A percentile compares a stretch with the other conserved stretches of the same genome.
These are phyloP conservation scores for Saccharomycopsis malanga DNA, from an alignment of 805 yeast genomes.

Conservation along the genomic window DNA sequence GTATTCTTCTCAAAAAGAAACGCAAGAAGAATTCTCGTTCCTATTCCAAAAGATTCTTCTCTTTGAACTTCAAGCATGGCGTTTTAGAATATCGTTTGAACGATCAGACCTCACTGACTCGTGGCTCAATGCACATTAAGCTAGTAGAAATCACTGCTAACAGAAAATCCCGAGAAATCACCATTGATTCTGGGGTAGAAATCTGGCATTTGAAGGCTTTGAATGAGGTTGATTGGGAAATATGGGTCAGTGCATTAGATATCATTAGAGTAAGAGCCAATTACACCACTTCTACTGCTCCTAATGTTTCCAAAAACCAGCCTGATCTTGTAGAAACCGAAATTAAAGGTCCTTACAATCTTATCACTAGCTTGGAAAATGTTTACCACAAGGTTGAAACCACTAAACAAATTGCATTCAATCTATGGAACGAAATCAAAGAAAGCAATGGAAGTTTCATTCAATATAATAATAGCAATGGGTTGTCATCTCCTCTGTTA, in stretches of 20 bases:
- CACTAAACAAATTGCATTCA: conserved; percentile 4
- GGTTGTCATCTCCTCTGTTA: neutral
- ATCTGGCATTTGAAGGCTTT: conserved; percentile 81
- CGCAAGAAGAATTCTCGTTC: conserved; percentile 83
- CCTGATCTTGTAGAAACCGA: neutral
- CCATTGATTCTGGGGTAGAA: conserved; percentile 91
- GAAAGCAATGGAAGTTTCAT: neutral
- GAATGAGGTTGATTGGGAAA: conserved; percentile 56
- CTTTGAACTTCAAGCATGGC: conserved; percentile 75
- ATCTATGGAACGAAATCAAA: conserved; percentile 11
- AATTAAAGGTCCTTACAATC: neutral
- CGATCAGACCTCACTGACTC: conserved; percentile 59
- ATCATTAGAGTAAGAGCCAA: conserved; percentile 25
- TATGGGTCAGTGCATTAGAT: conserved; percentile 81
- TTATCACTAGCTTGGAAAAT: neutral
- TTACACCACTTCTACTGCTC: neutral
- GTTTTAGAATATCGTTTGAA: conserved; percentile 74
- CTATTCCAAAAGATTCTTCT: conserved; percentile 76
- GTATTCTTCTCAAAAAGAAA: conserved; percentile 62
- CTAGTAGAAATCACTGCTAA: conserved; percentile 80
- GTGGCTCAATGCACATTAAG: conserved; percentile 89
- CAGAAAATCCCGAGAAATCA: conserved; percentile 56
- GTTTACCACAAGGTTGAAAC: conserved; percentile 16
- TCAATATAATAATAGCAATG: neutral
- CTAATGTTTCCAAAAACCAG: conserved; percentile 7